These are phyloP conservation scores for Sclerotinia spermophila DNA, from an alignment of 2,329 filamentous ascomycete genomes.

Conservation along the genomic window DNA sequence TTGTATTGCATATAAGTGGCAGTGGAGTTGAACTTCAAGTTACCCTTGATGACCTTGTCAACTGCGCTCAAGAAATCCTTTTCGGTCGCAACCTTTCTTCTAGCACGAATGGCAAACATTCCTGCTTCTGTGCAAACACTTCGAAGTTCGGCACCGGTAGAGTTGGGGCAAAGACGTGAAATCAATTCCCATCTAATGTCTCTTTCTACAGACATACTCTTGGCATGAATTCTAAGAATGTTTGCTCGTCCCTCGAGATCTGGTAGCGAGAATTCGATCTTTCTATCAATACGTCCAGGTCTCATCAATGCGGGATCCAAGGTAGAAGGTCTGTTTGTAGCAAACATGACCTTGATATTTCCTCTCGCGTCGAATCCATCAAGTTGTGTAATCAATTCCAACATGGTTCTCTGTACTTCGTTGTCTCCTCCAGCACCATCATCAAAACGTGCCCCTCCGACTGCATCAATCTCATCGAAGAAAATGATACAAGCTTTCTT, in stretches of 20 bases:
- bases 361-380: conserved; percentile 95
- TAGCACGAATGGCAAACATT: conserved; percentile 93
- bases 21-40: conserved; percentile 98
- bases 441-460: conserved; percentile 93
- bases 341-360: conserved; percentile 99
- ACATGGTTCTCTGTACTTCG: conserved; percentile 95
- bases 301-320: conserved; percentile 96
- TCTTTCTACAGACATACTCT: conserved; percentile 98
- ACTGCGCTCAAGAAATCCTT: conserved; percentile 98
- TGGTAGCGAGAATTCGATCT: conserved; percentile 97
- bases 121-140: conserved; percentile 97
- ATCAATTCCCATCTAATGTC: conserved; percentile 99
- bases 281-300: conserved; percentile 94
- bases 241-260: conserved; percentile 97
- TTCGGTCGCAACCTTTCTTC: conserved; percentile 96
- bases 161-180: conserved; percentile 92
- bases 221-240: conserved; percentile 96
- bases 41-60: conserved; percentile 99
- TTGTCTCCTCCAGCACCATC: conserved; percentile 96
- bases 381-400: conserved; percentile 94
- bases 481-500: conserved; percentile 99
- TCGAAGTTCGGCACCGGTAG: conserved; percentile 90
- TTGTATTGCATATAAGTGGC: conserved; percentile 99
- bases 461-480: conserved; percentile 97
- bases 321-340: conserved; percentile 92